These are phyloP conservation scores for Ophiosphaerella narmari DNA, from an alignment of 2,329 filamentous ascomycete species.

Conservation along the genomic window DNA sequence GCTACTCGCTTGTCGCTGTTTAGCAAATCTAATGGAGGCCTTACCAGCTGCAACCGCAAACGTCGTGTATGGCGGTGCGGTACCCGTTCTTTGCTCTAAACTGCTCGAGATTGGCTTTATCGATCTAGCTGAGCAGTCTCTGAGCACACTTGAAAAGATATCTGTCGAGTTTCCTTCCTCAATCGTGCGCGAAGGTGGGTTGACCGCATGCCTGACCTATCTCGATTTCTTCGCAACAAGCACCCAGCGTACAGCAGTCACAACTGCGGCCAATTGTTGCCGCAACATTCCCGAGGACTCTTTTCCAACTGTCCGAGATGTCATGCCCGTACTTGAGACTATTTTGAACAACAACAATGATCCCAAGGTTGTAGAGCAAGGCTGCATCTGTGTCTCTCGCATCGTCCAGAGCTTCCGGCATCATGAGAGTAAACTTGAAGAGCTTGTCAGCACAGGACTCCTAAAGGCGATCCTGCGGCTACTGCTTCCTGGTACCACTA, in stretches of 20 bases:
- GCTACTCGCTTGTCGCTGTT: conserved; percentile 91
- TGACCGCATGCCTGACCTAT: conserved; percentile 94
- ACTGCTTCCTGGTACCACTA: conserved; percentile 90
- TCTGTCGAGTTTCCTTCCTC: conserved; percentile 93
- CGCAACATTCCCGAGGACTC: conserved; percentile 94
- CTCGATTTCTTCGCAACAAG: conserved; percentile 98
- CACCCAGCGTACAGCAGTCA: conserved; percentile 94
- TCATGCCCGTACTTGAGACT: conserved; percentile 93
- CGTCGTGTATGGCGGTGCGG: conserved; percentile 95
- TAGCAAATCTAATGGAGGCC: conserved; percentile 98
- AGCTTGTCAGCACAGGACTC: conserved; percentile 86
- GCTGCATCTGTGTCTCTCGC: conserved; percentile 89
- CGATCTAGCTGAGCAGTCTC: conserved; percentile 92
- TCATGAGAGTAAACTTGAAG: conserved; percentile 83
- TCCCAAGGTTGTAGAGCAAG: conserved; percentile 95
- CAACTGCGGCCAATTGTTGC: conserved; percentile 96
- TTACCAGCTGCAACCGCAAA: conserved; percentile 90
- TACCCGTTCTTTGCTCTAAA: conserved; percentile 93
- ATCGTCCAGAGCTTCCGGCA: conserved; percentile 98
- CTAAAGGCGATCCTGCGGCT: conserved; percentile 84
- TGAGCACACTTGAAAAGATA: conserved; percentile 97
- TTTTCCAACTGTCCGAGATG: conserved; percentile 87
- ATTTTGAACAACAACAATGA: conserved; percentile 86
- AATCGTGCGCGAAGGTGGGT: conserved; percentile 92
- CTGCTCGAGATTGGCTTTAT: conserved; percentile 96